Conservation (phyloP, 331 rosid genomes). For the Dryas integrifolia region DNA sequence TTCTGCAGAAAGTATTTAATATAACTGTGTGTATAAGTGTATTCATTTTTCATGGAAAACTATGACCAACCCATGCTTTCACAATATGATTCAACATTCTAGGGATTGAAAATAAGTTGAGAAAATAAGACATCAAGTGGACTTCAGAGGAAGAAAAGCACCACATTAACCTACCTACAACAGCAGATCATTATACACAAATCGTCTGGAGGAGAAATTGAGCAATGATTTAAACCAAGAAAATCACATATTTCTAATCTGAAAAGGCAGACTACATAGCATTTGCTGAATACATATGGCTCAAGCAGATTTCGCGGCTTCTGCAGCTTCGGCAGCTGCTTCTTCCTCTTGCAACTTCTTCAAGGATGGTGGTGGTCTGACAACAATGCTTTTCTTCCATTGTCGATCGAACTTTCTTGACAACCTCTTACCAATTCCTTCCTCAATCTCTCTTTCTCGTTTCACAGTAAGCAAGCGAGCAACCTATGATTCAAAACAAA, state of each 20-base stretch:
- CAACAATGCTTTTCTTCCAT: constrained; percentile 84
- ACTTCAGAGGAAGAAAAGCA: not conserved
- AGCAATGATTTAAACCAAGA: not conserved
- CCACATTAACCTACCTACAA: not conserved
- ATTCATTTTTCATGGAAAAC: not conserved
- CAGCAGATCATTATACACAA: constrained; percentile 18
- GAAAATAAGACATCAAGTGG: not conserved
- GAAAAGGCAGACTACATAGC: constrained; percentile 9
- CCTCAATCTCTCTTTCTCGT: constrained; percentile 88
- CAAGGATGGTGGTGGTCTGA: constrained; percentile 76
- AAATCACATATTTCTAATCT: not conserved
- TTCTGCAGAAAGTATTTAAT: not conserved
- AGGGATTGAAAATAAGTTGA: not conserved
- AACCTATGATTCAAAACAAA: constrained; percentile 42
- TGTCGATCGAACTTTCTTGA: constrained; percentile 80
- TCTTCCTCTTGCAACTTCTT: constrained; percentile 58
- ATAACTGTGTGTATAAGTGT: not conserved
- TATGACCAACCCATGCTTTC: not conserved
- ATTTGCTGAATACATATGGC: not conserved
- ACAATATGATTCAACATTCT: not conserved
- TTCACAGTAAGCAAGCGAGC: constrained; percentile 91
- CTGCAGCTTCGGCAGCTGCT: constrained; percentile 50
- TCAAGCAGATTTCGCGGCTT: constrained; percentile 44
- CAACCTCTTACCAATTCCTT: constrained; percentile 74
- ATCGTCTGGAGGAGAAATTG: not conserved